Evolutionary conservation across 768 basidiomycete species (phyloP).

Genomic region (Lactarius hatsudake): DNA sequence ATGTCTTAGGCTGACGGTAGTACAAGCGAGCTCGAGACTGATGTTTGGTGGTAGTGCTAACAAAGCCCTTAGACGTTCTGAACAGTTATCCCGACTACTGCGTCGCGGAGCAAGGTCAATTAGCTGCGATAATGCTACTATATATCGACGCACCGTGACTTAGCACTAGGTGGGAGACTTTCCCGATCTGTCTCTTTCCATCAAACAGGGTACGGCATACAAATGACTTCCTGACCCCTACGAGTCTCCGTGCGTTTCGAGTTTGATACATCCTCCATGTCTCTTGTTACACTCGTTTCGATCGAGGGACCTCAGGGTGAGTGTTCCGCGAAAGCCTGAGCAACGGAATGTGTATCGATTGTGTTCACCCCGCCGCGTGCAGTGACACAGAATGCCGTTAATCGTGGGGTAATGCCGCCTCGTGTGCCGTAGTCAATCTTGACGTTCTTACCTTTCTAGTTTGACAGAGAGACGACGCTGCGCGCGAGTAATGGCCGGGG

Average conservation of each 20-base stretch:
- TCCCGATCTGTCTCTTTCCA: constrained; percentile 2
- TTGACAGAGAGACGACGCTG: neutral
- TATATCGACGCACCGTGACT: constrained; percentile 6
- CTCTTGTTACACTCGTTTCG: neutral
- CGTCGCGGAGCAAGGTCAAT: neutral
- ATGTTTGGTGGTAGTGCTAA: neutral
- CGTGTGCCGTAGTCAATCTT: neutral
- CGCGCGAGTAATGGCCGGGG: neutral
- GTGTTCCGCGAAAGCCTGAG: neutral
- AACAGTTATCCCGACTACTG: constrained; percentile 3
- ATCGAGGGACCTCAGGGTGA: too few species aligned
- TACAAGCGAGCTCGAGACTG: neutral
- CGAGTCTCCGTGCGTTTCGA: too few species aligned
- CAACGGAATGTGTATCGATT: neutral
- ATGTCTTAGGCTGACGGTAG: too few species aligned
- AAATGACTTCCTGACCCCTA: too few species aligned
- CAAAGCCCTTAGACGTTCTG: neutral
- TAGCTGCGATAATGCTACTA: neutral
- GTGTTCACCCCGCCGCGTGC: neutral
- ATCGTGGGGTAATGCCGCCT: neutral
- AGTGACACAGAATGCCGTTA: neutral
- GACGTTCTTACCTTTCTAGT: neutral
- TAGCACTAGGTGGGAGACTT: neutral
- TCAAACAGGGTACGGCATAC: neutral
- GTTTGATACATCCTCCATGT: neutral